These are phyloP conservation scores for Senna tora DNA, from an alignment of 306 rosid species.

Conservation along the genomic window DNA sequence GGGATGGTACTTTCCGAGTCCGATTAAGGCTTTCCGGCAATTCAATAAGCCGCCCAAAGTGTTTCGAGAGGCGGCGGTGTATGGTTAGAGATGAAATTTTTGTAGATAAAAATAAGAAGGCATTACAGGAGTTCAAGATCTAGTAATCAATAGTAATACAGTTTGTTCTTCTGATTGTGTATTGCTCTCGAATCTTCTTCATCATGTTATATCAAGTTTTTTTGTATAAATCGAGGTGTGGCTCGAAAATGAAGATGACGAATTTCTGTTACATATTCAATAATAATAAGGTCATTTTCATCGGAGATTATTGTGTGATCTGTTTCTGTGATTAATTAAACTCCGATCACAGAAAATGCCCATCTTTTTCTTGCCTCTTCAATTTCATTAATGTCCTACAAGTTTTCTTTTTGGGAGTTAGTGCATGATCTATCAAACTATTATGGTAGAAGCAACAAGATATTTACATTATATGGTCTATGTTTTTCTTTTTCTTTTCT, in stretches of 20 bases:
- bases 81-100: conserved; percentile 69
- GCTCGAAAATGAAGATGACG: neutral
- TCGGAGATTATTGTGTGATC: neutral
- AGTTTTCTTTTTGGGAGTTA: neutral
- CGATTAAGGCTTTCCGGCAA: conserved; percentile 87
- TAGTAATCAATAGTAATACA: too few species aligned
- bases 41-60: conserved; percentile 53
- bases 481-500: too few species aligned
- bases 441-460: too few species aligned
- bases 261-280: neutral
- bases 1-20: conserved; percentile 85
- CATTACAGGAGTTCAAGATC: neutral
- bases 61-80: conserved; percentile 64
- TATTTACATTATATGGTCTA: too few species aligned
- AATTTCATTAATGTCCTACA: too few species aligned
- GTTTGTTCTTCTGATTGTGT: neutral
- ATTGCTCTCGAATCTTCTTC: neutral
- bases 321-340: neutral
- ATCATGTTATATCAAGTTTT: neutral
- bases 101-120: conserved; percentile 32
- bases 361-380: too few species aligned
- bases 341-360: neutral
- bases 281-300: too few species aligned
- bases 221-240: neutral
- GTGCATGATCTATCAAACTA: neutral